A percentile compares a stretch with the other conserved stretches of the same genome.
phyloP scores from a whole-genome alignment of 106 monocot genomes.

The Allium cepa region DNA sequence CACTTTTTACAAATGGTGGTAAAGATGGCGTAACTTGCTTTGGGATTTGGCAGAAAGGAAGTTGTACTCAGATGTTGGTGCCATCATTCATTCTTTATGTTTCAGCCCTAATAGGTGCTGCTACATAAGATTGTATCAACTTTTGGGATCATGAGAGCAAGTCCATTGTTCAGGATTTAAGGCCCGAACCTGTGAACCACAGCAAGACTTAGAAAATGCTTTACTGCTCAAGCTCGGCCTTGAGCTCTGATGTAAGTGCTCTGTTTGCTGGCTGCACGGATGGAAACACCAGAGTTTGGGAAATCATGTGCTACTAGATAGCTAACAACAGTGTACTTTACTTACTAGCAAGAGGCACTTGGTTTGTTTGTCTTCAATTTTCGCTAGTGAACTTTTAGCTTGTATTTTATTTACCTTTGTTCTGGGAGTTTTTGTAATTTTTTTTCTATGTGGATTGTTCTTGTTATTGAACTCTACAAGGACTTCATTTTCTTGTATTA shows the following conservation, averaged over 20 bases:
- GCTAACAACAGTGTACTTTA: neutral
- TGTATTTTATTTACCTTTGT: neutral
- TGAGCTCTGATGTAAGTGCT: conserved; percentile 12
- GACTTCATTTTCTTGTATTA: too few relatives aligned
- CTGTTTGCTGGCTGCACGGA: conserved; percentile 13
- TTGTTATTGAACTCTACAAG: too few relatives aligned
- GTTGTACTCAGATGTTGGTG: conserved; percentile 25
- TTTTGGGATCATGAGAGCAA: conserved; percentile 33
- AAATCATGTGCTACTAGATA: neutral
- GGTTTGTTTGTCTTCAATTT: neutral
- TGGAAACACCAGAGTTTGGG: conserved; percentile 9
- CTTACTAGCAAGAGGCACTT: neutral
- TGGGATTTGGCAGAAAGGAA: conserved; percentile 27
- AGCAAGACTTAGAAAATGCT: conserved; percentile 3
- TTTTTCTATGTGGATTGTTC: too few relatives aligned
- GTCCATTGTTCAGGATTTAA: conserved; percentile 26
- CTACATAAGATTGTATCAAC: conserved; percentile 22
- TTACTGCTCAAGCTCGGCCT: conserved; percentile 11
- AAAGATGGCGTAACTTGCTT: conserved; percentile 24
- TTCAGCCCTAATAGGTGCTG: conserved; percentile 23
- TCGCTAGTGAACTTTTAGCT: neutral
- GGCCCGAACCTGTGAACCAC: neutral
- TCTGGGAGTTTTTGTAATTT: neutral
- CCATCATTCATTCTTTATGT: conserved; percentile 22
- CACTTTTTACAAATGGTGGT: conserved; percentile 24